Base-by-base conservation (phyloP, 169 alveolate genomes). In the Plasmodium knowlesi region DNA sequence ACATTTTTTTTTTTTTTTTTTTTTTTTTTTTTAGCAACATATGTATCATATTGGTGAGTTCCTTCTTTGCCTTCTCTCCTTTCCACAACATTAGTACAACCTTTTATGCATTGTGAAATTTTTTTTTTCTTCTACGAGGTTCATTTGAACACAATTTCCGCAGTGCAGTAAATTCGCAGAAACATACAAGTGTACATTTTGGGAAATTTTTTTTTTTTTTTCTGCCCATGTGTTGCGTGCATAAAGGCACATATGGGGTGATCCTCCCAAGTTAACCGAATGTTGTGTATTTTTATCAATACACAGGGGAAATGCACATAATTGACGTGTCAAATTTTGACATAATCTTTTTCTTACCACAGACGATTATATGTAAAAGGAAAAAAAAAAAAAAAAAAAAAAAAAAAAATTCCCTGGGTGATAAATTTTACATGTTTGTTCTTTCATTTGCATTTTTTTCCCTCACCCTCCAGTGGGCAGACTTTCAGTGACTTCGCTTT, bases 211-310 rank as follows among this genome's bases (percentile, higher is more conserved):
- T 61, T 61, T 61, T n/a, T 25, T 67, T 67, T 67, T 67, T 67
- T 67, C 41, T 67, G 30, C 76, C 76, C 37, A 67, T 67, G 37
- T 67, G 76, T 28, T 67, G 76, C 76, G n/a, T 67, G 76, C 37
- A 67, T 67, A 67, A 67, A 67, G 30, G 76, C 37, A 67, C 76
- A 67, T 67, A 28, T 12, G 76, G 1, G 76, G 1, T 25, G 76
- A 2, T 67, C 76, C 37, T 67, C 76, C 30, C 30, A 67, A 3
- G 37, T 67, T 25, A 25, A 22, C 41, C 37, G 76, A 19, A 37
- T 28, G 37, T 28, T 67, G 37, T 67, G 37, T 28, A 67, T 67
- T 19, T 67, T 9, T 67, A 37, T 28, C 30, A 67, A 19, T 25
- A 25, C 8, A 28, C 37, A 9, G 9, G n/a, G 76, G 14, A 19